Conservation (phyloP, 306 rosid species). For the Neltuma alba region DNA sequence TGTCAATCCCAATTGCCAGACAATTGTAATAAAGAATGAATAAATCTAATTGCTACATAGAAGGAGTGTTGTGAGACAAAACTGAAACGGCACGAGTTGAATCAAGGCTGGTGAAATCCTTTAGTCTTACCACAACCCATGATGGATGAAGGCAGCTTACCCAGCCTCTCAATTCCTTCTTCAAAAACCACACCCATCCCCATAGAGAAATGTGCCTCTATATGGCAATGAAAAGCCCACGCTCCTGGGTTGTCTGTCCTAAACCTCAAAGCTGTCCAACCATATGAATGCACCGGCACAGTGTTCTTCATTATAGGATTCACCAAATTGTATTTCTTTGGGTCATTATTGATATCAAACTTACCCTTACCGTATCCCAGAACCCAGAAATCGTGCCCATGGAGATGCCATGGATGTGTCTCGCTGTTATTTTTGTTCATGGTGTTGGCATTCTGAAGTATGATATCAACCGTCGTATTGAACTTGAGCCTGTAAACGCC, state of each 20-base stretch:
- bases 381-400: slow-evolving; percentile 66
- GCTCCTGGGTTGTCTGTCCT: slow-evolving; percentile 77
- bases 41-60: not conserved
- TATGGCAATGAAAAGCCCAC: slow-evolving; percentile 94
- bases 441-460: slow-evolving; percentile 60
- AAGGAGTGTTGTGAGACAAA: not conserved
- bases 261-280: slow-evolving; percentile 94
- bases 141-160: slow-evolving; percentile 66
- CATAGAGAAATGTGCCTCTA: slow-evolving; percentile 83
- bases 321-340: slow-evolving; percentile 65
- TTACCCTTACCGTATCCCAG: slow-evolving; percentile 55
- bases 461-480: slow-evolving; percentile 51
- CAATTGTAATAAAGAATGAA: not conserved
- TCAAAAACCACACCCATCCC: slow-evolving; percentile 92
- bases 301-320: slow-evolving; percentile 88
- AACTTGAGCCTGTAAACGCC: slow-evolving; percentile 49
- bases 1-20: not conserved
- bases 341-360: slow-evolving; percentile 51
- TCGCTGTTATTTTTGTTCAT: slow-evolving; percentile 44
- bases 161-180: slow-evolving; percentile 75
- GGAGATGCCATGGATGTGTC: slow-evolving; percentile 71
- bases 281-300: slow-evolving; percentile 64
- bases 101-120: slow-evolving; percentile 42
- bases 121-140: slow-evolving; percentile 78
- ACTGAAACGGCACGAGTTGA: not conserved